Percentiles rank a stretch among this genome's conserved stretches.
Evolutionary conservation across 106 monocot species (phyloP).

Genomic region (Acorus gramineus): DNA sequence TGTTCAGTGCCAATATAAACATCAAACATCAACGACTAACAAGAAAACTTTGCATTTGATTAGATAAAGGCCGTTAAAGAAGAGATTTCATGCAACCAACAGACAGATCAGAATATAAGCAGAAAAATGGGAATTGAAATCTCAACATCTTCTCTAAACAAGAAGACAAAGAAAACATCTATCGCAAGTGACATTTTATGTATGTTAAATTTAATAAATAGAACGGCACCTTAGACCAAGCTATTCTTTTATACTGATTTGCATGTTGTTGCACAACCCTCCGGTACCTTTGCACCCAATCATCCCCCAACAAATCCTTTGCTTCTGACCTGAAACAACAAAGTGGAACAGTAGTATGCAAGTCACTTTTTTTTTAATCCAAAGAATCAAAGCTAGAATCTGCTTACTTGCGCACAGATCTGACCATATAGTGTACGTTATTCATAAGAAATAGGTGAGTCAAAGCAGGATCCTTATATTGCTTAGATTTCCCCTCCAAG

Average conservation of each 20-base stretch:
- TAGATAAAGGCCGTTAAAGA: too few species aligned
- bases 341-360: too few species aligned
- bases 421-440: constrained; percentile 73
- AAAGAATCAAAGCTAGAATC: too few species aligned
- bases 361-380: too few species aligned
- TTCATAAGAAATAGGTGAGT: constrained; percentile 71
- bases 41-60: too few species aligned
- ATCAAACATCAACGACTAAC: too few species aligned
- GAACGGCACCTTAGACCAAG: constrained; percentile 55
- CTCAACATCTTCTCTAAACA: too few species aligned
- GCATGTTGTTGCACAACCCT: constrained; percentile 83
- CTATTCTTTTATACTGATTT: constrained; percentile 63
- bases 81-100: too few species aligned
- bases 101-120: too few species aligned
- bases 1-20: too few species aligned
- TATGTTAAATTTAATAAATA: background rate
- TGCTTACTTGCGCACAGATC: constrained; percentile 63
- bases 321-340: constrained; percentile 56
- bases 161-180: background rate
- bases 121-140: too few species aligned
- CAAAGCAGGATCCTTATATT: constrained; percentile 72
- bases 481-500: constrained; percentile 68
- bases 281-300: constrained; percentile 82
- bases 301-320: constrained; percentile 72
- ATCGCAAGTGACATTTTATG: too few species aligned